Evolutionary conservation across 2,329 filamentous ascomycete species (phyloP).

Genomic region (Calcarisporium arbuscula): DNA sequence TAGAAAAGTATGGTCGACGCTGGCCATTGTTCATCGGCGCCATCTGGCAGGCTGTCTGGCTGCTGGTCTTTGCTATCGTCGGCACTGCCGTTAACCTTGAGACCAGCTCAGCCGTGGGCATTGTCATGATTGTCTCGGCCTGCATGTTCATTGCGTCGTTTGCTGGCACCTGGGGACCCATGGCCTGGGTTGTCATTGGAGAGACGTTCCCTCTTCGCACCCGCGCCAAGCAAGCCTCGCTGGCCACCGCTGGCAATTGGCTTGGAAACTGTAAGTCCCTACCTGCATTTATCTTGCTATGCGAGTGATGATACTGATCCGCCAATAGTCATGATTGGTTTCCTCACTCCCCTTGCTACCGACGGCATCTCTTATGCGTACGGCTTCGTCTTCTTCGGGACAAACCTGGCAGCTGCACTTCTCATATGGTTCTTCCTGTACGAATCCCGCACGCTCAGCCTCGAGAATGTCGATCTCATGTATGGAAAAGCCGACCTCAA

Average conservation of each 20-base stretch:
- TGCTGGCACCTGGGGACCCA: constrained; percentile 63
- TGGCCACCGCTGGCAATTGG: constrained; percentile 51
- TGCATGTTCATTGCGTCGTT: constrained; percentile 72
- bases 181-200: constrained; percentile 62
- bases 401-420: constrained; percentile 50
- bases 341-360: constrained; percentile 63
- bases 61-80: constrained; percentile 58
- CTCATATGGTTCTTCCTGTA: constrained; percentile 65
- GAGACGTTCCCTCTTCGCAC: constrained; percentile 58
- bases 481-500: constrained; percentile 54
- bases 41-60: constrained; percentile 60
- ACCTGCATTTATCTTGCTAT: background rate
- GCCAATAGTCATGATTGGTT: constrained; percentile 51
- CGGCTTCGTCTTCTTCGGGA: constrained; percentile 60
- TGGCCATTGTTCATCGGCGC: constrained; percentile 60
- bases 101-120: constrained; percentile 44
- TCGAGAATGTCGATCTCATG: constrained; percentile 70
- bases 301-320: no score
- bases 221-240: constrained; percentile 46
- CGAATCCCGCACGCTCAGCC: constrained; percentile 56
- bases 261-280: constrained; percentile 49
- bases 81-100: constrained; percentile 40
- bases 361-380: constrained; percentile 54
- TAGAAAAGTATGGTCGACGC: constrained; percentile 63
- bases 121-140: constrained; percentile 65